Base-by-base conservation (phyloP, 257 asterid genomes). In the Echites panduratus region DNA sequence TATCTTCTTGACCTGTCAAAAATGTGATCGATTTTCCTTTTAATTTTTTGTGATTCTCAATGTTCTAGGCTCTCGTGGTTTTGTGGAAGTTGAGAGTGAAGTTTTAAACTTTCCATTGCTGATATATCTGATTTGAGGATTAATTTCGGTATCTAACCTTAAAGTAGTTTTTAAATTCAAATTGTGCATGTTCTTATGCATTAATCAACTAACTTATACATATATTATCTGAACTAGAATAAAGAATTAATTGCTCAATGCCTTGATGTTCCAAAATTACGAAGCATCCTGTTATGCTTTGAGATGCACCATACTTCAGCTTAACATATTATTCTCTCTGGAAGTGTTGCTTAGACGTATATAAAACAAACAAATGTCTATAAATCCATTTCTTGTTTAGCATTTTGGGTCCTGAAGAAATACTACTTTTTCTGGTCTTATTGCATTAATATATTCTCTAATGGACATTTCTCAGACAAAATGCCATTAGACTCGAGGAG, bases 401-500 rank as follows among this genome's bases (percentile, higher is more conserved):
- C 1, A 64, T 64, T 64, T 41, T 64, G 27, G 10, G 16, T 19
- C 24, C 49, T 64, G 16, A 3, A 19, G 16, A 17, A 32, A 14
- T 38, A 19, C n/a, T 38, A 64, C 49, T 64, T 38, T 19, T 26
- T 73, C 24, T 48, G 20, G 20, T 7, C 29, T 62, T 52, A 47
- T 35, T 43, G 49, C 69, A 44, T 56, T 32, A 7, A 57, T 29
- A 45, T 47, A 4, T 50, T 66, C 38, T 10, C n/a, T 29, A 71
- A 49, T 32, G 14, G 66, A 44, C 81, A 73, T 43, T 66, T 49
- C 75, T 74, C 86, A 92, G 98, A 61, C 85, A 79, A 75, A 92
- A 90, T 84, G 81, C 88, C 29, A 69, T 77, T 73, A 83, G 89
- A 47, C 78, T 90, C 57, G 98, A 86, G 87, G 88, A 85, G 89